A percentile compares a stretch with the other conserved stretches of the same genome.
Evolutionary conservation across 805 yeast species (phyloP).

Genomic region (Cyberlindnera subsufficiens): DNA sequence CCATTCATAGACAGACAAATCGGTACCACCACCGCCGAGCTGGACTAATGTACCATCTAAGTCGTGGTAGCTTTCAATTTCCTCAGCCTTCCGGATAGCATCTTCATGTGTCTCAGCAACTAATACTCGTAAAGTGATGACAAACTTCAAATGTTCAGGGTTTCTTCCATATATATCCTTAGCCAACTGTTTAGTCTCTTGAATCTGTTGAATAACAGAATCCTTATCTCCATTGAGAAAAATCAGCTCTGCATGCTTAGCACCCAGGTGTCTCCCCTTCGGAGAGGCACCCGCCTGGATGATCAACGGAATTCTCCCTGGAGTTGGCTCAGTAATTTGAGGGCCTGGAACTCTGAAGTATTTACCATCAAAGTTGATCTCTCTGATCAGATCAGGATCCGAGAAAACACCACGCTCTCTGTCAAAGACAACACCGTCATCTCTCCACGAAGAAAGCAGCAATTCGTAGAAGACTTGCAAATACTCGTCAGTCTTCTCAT

Average conservation of each 20-base stretch:
- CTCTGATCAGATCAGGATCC: slow-evolving; percentile 36
- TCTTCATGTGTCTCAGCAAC: slow-evolving; percentile 36
- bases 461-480: slow-evolving; percentile 37
- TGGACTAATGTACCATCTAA: slow-evolving; percentile 37
- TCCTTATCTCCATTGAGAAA: slow-evolving; percentile 30
- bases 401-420: slow-evolving; percentile 28
- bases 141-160: slow-evolving; percentile 33
- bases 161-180: slow-evolving; percentile 30
- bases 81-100: slow-evolving; percentile 32
- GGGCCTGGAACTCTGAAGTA: slow-evolving; percentile 36
- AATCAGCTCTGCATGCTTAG: slow-evolving; percentile 37
- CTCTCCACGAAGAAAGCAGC: slow-evolving; percentile 40
- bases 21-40: slow-evolving; percentile 43
- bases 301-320: slow-evolving; percentile 37
- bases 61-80: slow-evolving; percentile 29
- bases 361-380: slow-evolving; percentile 37
- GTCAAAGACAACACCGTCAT: slow-evolving; percentile 30
- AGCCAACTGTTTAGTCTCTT: slow-evolving; percentile 31
- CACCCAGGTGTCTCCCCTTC: slow-evolving; percentile 36
- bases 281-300: slow-evolving; percentile 41
- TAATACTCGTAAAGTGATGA: slow-evolving; percentile 32
- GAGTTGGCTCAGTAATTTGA: slow-evolving; percentile 36
- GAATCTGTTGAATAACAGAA: slow-evolving; percentile 24
- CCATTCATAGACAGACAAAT: slow-evolving; percentile 39
- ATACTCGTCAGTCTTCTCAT: slow-evolving; percentile 39